Evolutionary conservation across 352 stramenopile species (phyloP), one percentile per base, ranked within the genome.

Genomic region (Globisporangium parvum): DNA sequence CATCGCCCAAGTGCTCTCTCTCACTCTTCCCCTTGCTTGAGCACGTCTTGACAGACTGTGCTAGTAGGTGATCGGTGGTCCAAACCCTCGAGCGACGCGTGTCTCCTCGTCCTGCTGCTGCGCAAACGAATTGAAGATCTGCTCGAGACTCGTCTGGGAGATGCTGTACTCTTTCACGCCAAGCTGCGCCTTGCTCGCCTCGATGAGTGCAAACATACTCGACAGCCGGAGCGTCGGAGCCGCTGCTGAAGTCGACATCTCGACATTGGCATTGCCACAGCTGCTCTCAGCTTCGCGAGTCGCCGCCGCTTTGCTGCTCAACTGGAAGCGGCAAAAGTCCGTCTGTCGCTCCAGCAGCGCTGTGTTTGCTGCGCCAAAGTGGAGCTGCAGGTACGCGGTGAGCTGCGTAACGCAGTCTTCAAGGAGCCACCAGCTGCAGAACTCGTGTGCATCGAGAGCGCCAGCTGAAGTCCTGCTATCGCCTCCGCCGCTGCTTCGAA

Each of bases 111-210:
- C 33, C 42, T 77, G 66, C 41, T 72, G 57, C 12, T 52, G 47
- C 37, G 87, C 87, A 53, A 96, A 95, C 26, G 68, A 23, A 59
- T 95, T 93, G 71, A 96, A 96, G 42, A 96, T 90, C 51, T 90
- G 76, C 59, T 96, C 87, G 35, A 96, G 70, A 35, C 76, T 90
- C 14, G 80, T 90, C 66, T 96, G 87, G 6, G 76, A 71, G 45
- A 96, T 66, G 24, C 65, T 80, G 62, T 96, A 96, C 57, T 94
- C 80, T 28, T 78, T 60, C 28, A 96, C 73, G 10, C 33, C 26
- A 12, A 88, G 60, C 17, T 23, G n/a, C 18, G 39, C 17, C 41
- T 53, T 62, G 11, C 21, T 14, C 9, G 2, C 37, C 20, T 62
- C 57, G 5, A 62, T 14, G 23, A 62, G 49, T 15, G 55, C 28